phyloP scores from a whole-genome alignment of 1,284 basidiomycete genomes.

The Ustilago curta region DNA sequence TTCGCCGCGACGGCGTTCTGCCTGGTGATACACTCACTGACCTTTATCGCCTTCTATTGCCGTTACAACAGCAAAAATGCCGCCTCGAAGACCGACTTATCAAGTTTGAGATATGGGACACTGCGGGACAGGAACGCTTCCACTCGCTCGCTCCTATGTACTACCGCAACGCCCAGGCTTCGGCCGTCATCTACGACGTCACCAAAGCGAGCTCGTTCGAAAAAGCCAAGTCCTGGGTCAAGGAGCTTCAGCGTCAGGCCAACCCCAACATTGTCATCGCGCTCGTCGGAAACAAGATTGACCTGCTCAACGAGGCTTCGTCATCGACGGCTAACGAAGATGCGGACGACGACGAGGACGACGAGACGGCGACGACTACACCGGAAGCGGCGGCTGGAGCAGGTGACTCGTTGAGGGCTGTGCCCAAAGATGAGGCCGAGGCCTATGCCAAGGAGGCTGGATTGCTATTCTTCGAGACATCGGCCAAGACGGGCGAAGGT shows the following conservation, averaged over 20 bases:
- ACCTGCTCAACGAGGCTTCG: constrained; percentile 79
- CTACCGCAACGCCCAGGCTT: constrained; percentile 97
- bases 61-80: constrained; percentile 72
- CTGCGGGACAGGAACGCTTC: constrained; percentile 93
- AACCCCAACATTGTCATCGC: constrained; percentile 97
- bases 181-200: constrained; percentile 97
- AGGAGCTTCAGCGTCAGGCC: constrained; percentile 97
- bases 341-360: constrained; percentile 50
- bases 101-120: constrained; percentile 97
- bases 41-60: not conserved
- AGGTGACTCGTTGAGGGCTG: constrained; percentile 50
- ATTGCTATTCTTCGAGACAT: constrained; percentile 96
- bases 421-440: constrained; percentile 83
- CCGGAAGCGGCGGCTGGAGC: constrained; percentile 26
- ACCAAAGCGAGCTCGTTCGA: constrained; percentile 90
- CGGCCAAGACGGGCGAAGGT: constrained; percentile 96
- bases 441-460: constrained; percentile 94
- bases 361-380: constrained; percentile 72
- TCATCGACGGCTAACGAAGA: constrained; percentile 67
- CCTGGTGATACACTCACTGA: not conserved
- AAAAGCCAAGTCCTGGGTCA: constrained; percentile 99
- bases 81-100: constrained; percentile 78
- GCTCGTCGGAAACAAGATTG: constrained; percentile 73
- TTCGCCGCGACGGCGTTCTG: not conserved
- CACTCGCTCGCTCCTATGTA: constrained; percentile 96